These are phyloP conservation scores for Aureobasidium sp. DNA, from an alignment of 2,329 filamentous ascomycete genomes.

Conservation along the genomic window DNA sequence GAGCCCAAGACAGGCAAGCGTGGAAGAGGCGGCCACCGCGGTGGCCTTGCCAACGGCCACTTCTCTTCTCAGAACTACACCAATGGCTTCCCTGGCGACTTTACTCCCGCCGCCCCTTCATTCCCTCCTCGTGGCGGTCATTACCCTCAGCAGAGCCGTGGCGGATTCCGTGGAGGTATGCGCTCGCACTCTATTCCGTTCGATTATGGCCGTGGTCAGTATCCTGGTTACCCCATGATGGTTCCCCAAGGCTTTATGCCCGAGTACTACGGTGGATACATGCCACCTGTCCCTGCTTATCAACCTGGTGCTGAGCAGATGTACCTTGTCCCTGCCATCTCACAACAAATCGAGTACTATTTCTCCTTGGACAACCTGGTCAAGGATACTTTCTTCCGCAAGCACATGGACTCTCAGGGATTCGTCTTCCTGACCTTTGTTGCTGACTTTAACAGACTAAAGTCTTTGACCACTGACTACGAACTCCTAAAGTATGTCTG, in stretches of 20 bases:
- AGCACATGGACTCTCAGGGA: constrained; percentile 91
- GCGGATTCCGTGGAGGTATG: constrained; percentile 44
- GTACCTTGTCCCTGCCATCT: constrained; percentile 51
- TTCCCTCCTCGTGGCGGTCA: constrained; percentile 26
- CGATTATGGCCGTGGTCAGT: constrained; percentile 41
- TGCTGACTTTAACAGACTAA: constrained; percentile 78
- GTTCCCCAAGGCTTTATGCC: constrained; percentile 13
- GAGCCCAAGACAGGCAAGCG: constrained; percentile 21
- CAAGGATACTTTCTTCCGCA: constrained; percentile 84
- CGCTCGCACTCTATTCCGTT: constrained; percentile 58
- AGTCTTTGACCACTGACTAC: constrained; percentile 62
- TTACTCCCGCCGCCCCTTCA: constrained; percentile 20
- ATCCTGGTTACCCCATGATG: constrained; percentile 22
- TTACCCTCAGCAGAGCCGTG: constrained; percentile 28
- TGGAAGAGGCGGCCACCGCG: constrained; percentile 27
- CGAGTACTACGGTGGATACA: constrained; percentile 48
- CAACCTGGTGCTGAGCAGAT: constrained; percentile 53
- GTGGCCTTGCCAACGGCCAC: constrained; percentile 28
- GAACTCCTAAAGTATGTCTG: constrained; percentile 70
- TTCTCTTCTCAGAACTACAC: constrained; percentile 25
- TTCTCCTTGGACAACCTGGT: constrained; percentile 93
- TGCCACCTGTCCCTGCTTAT: constrained; percentile 54
- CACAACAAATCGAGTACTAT: constrained; percentile 73
- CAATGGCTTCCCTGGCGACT: constrained; percentile 22
- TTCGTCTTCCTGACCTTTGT: constrained; percentile 78